Evolutionary conservation across 257 asterid species (phyloP), one percentile per base, ranked within the genome.

Genomic region (Solanum boliviense): DNA sequence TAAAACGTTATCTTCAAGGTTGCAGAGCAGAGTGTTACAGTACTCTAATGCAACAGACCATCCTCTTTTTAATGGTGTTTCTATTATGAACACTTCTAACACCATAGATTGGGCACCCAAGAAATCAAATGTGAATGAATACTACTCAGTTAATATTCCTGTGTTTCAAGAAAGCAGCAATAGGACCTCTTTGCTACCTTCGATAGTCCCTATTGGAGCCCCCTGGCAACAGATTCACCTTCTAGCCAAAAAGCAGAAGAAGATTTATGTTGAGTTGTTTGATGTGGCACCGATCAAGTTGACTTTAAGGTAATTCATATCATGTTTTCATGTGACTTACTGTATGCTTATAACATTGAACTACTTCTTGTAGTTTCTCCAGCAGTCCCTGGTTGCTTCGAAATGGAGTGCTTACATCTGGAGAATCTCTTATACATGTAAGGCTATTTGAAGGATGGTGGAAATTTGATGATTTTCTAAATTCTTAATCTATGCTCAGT

Each of bases 311-410:
- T 79, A 81, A 86, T 92, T 84, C 74, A 60, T 89, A 34, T 85
- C 70, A 27, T 68, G 38, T 29, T 27, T 79, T 86, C 41, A 35
- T 34, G 62, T 56, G 71, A 48, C 62, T 31, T 85, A 90, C 71
- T 74, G 78, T 58, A 68, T 29, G 74, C 83, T 73, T 90, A 84
- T 87, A 70, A 75, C 87, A 87, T 88, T 87, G 41, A 71, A 83
- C 83, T 91, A 87, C 86, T 88, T 88, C 88, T 88, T 89, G 71
- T 95, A 97, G 99, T 92, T 97, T 95, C 90, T 95, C 98, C 72
- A 97, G 99, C 93, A 93, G 96, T 91, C 99, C 98, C 44, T 95
- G 98, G 99, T 92, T 93, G 92, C 98, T 93, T 87, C 95, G 97
- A 86, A 92, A 94, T 93, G 97, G 98, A 74, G 93, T 95, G 86